Base-by-base conservation (phyloP, 352 stramenopile species). In the Pythium aquatile region DNA sequence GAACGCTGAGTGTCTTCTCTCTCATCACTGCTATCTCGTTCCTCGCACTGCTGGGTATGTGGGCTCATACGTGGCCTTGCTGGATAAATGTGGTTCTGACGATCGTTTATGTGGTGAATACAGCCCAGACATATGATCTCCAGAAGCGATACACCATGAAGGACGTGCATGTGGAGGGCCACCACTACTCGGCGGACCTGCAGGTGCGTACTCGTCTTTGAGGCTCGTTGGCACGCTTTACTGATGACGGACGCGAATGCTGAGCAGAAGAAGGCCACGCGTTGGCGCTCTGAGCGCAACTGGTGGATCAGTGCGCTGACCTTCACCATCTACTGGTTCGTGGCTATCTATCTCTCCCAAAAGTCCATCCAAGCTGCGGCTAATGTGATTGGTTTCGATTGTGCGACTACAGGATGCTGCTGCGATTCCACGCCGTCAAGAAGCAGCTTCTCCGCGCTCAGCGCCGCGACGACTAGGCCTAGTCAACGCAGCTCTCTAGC, bases 281-380 rank as follows among this genome's bases (percentile, higher is more conserved):
- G 84, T 48, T 93, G 84, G 84, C 78, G 84, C 30, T 83, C 75
- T 9, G 84, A 93, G 70, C 69, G 84, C 52, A 93, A 93, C 70
- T 93, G 82, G 82, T 93, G 84, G 84, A 93, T 93, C 71, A 91
- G 82, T 56, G 83, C 84, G 26, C 80, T 93, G 30, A 90, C 82
- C 33, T 93, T 93, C 62, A 88, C 80, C 29, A 93, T 93, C 61
- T 93, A 93, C 71, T 93, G 84, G 83, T 90, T 29, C 29, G 76
- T 73, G 10, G 13, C 47, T 47, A 42, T 53, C 40, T 13, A 9
- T 35, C 32, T 9, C 32, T 9, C 32, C 32, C 5, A 35, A 35
- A 9, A 5, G 5, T 9, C 8, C 1, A 35, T 35, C 32, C 32
- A 37, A 49, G 26, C 14, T 28, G 58, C 5, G 66, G 8, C 6